Evolutionary conservation across 768 basidiomycete genomes (phyloP).

Genomic region (Leccinum ochraceum): DNA sequence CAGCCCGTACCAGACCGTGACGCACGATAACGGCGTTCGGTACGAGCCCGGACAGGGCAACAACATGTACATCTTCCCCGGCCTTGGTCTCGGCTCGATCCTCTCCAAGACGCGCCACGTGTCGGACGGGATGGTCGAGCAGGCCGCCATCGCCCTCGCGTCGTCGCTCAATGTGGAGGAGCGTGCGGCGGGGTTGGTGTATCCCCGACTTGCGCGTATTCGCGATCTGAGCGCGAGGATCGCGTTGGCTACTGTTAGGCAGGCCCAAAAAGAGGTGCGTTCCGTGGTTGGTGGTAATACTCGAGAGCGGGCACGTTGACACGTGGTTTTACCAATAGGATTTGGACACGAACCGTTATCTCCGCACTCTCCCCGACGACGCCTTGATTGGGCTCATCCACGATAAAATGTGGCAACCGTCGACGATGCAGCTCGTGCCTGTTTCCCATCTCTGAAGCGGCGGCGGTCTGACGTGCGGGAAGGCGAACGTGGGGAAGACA

Average conservation of each 20-base stretch:
- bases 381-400: constrained; percentile 50
- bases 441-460: constrained; percentile 18
- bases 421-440: constrained; percentile 2
- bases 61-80: constrained; percentile 74
- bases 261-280: constrained; percentile 12
- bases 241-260: constrained; percentile 60
- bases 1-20: constrained; percentile 61
- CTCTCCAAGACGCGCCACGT: constrained; percentile 57
- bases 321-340: constrained; percentile 9
- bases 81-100: constrained; percentile 63
- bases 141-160: constrained; percentile 60
- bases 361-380: constrained; percentile 50
- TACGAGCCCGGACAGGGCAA: constrained; percentile 77
- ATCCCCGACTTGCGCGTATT: constrained; percentile 67
- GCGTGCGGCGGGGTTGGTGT: constrained; percentile 53
- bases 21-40: constrained; percentile 44
- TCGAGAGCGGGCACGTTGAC: background rate
- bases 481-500: too few species aligned
- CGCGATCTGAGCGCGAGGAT: constrained; percentile 65
- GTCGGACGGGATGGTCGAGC: constrained; percentile 71
- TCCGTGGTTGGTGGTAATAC: background rate
- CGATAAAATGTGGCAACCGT: constrained; percentile 58
- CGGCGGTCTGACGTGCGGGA: too few species aligned
- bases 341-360: constrained; percentile 46
- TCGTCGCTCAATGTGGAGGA: constrained; percentile 60